Conservation (phyloP, 768 basidiomycete species). For the Sutorius australiensis region DNA sequence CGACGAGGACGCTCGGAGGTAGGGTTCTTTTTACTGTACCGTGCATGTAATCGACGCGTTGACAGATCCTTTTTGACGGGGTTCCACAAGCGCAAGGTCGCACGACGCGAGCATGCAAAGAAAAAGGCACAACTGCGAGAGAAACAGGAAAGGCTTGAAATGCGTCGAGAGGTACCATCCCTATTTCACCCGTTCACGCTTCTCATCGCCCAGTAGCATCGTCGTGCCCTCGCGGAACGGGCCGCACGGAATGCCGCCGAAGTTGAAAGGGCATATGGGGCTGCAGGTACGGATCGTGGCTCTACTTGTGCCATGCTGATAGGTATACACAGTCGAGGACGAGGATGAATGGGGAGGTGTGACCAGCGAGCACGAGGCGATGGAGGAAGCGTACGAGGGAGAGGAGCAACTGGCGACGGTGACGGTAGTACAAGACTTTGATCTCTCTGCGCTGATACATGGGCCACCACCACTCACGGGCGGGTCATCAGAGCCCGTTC, state of each 20-base stretch:
- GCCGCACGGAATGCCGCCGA: constrained; percentile 73
- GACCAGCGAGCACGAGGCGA: constrained; percentile 30
- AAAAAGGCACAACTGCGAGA: constrained; percentile 72
- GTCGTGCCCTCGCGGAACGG: constrained; percentile 71
- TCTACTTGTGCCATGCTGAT: constrained; percentile 7
- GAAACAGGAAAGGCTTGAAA: constrained; percentile 68
- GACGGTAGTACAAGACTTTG: constrained; percentile 89
- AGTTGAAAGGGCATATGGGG: constrained; percentile 73
- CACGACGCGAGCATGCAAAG: constrained; percentile 73
- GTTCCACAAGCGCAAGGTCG: constrained; percentile 89
- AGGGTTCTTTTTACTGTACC: constrained; percentile 13
- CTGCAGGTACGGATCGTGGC: constrained; percentile 36
- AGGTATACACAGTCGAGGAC: constrained; percentile 24
- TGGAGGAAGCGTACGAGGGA: constrained; percentile 73
- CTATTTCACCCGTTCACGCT: constrained; percentile 4
- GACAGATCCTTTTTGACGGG: constrained; percentile 86
- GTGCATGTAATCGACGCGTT: constrained; percentile 13
- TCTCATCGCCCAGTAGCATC: constrained; percentile 49
- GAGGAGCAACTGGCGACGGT: constrained; percentile 86
- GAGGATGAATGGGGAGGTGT: constrained; percentile 51
- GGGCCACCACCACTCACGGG: constrained; percentile 33
- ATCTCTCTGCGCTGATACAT: constrained; percentile 60
- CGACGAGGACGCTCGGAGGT: constrained; percentile 83
- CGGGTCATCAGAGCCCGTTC: background rate
- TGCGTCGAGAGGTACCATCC: constrained; percentile 68